These are phyloP conservation scores for Pleurotus pulmonarius DNA, from an alignment of 768 basidiomycete genomes.

Conservation along the genomic window DNA sequence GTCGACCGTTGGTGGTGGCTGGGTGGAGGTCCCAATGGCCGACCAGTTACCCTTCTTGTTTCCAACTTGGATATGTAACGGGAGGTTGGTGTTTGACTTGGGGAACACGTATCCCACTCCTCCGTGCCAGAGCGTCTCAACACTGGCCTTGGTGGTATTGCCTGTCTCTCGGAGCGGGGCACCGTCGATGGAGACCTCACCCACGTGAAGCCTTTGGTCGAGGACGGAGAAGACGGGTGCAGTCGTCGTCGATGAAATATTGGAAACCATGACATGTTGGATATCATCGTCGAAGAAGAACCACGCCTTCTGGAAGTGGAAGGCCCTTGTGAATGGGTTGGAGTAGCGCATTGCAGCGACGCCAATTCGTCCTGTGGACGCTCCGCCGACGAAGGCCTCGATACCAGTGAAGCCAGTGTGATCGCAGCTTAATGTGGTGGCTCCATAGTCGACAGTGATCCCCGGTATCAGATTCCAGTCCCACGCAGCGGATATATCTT, in stretches of 20 bases:
- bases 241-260: slow-evolving; percentile 37
- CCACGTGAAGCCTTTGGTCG: slow-evolving; percentile 54
- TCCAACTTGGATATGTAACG: slow-evolving; percentile 37
- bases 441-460: slow-evolving; percentile 60
- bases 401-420: slow-evolving; percentile 39
- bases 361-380: slow-evolving; percentile 53
- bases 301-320: slow-evolving; percentile 69
- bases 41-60: slow-evolving; percentile 58
- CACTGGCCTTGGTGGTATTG: slow-evolving; percentile 11
- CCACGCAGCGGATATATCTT: slow-evolving; percentile 69
- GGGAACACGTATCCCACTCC: slow-evolving; percentile 59
- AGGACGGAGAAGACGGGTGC: slow-evolving; percentile 60
- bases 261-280: slow-evolving; percentile 59
- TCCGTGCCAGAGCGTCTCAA: slow-evolving; percentile 57
- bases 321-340: slow-evolving; percentile 51
- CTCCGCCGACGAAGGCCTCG: slow-evolving; percentile 63
- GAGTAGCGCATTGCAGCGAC: slow-evolving; percentile 63
- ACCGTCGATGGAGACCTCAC: slow-evolving; percentile 40
- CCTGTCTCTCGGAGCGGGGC: slow-evolving; percentile 4
- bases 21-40: slow-evolving; percentile 56
- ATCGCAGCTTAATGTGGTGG: slow-evolving; percentile 48
- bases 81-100: slow-evolving; percentile 29
- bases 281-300: slow-evolving; percentile 67
- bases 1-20: slow-evolving; percentile 53
- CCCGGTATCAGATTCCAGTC: slow-evolving; percentile 80